These are phyloP conservation scores for Aspergillus pseudotamarii DNA, from an alignment of 2,329 filamentous ascomycete species.

Conservation along the genomic window DNA sequence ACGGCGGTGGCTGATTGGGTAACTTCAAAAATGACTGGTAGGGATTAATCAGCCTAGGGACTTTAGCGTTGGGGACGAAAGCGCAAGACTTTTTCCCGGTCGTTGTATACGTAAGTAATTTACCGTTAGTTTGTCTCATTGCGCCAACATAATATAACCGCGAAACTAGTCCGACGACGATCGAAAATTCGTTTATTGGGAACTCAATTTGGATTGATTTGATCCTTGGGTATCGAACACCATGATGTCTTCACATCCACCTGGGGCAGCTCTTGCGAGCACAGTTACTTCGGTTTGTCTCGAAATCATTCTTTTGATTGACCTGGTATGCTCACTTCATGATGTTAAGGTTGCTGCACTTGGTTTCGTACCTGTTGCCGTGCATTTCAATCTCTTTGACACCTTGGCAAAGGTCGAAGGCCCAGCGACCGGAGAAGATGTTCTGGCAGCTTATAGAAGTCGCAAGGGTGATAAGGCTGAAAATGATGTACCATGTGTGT, in stretches of 20 bases:
- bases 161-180: neutral
- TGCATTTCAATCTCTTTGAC: slow-evolving; percentile 39
- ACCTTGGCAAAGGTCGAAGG: slow-evolving; percentile 28
- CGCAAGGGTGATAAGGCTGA: slow-evolving; percentile 9
- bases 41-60: neutral
- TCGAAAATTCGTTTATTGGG: no score
- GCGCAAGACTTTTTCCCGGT: neutral
- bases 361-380: slow-evolving; percentile 42
- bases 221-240: no score
- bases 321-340: neutral
- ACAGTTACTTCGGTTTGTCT: neutral
- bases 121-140: neutral
- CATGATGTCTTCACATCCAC: neutral
- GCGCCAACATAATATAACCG: neutral
- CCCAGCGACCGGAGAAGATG: slow-evolving; percentile 30
- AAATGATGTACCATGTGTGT: neutral
- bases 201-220: no score
- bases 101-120: neutral
- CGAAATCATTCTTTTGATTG: neutral
- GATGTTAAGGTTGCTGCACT: slow-evolving; percentile 33
- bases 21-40: neutral
- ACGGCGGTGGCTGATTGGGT: neutral
- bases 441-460: slow-evolving; percentile 28
- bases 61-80: neutral
- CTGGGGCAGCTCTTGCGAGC: neutral